These are phyloP conservation scores for Pythium sp. DNA, from an alignment of 352 stramenopile species.

Conservation along the genomic window DNA sequence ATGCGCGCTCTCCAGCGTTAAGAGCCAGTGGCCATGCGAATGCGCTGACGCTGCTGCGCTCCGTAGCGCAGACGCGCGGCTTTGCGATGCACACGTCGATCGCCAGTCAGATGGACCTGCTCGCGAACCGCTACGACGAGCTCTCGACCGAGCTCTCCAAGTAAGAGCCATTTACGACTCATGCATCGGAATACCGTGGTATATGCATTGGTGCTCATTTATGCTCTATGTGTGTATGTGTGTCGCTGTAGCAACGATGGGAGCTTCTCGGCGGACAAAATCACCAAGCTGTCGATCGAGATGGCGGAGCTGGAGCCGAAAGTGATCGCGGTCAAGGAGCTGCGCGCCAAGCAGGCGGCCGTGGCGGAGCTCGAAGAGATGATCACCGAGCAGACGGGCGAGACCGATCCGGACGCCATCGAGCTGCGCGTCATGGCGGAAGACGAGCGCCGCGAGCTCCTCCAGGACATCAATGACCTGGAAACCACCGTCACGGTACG, in stretches of 20 bases:
- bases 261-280: conserved; percentile 64
- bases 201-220: conserved; percentile 9
- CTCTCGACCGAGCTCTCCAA: conserved; percentile 58
- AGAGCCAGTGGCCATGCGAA: not conserved
- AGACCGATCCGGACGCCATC: conserved; percentile 45
- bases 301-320: conserved; percentile 81
- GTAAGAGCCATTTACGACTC: conserved; percentile 23
- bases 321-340: conserved; percentile 59
- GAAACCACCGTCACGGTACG: conserved; percentile 61
- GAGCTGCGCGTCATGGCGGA: conserved; percentile 76
- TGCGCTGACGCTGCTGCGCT: conserved; percentile 1
- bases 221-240: not conserved
- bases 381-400: conserved; percentile 51
- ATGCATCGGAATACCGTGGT: not conserved
- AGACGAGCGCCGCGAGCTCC: conserved; percentile 67
- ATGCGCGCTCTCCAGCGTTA: not conserved
- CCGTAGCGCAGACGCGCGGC: conserved; percentile 16
- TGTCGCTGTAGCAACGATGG: conserved; percentile 56
- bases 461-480: conserved; percentile 46
- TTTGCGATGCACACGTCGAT: conserved; percentile 79
- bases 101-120: conserved; percentile 62
- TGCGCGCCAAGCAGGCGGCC: conserved; percentile 88
- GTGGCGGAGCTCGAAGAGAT: conserved; percentile 90
- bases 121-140: conserved; percentile 63
- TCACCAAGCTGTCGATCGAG: conserved; percentile 83